Evolutionary conservation across 495 filamentous ascomycete species (phyloP).

Genomic region (Hyaloscypha variabilis): DNA sequence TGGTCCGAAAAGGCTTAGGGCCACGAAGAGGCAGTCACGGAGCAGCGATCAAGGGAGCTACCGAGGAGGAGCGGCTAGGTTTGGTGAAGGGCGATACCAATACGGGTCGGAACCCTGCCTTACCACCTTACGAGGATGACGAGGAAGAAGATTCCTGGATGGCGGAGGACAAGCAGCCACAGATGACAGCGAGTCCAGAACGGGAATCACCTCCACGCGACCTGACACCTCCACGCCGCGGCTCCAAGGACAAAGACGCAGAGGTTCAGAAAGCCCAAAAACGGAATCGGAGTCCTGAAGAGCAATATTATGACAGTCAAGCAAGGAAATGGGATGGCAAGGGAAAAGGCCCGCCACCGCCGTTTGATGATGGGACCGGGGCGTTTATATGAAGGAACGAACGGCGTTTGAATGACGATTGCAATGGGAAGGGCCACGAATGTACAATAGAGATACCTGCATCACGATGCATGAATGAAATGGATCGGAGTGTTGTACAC

Average conservation of each 20-base stretch:
- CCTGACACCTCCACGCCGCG: slow-evolving; percentile 18
- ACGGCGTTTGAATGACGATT: slow-evolving; percentile 10
- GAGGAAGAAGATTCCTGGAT: slow-evolving; percentile 23
- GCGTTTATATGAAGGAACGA: slow-evolving; percentile 18
- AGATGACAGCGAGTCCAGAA: neutral
- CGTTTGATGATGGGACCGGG: slow-evolving; percentile 19
- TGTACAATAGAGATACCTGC: slow-evolving; percentile 12
- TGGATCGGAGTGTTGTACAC: neutral
- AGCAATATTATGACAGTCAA: slow-evolving; percentile 23
- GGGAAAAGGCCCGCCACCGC: slow-evolving; percentile 20
- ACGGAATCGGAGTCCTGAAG: slow-evolving; percentile 13
- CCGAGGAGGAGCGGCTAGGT: slow-evolving; percentile 88
- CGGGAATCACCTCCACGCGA: slow-evolving; percentile 4
- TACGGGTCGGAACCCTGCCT: slow-evolving; percentile 39
- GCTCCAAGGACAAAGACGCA: slow-evolving; percentile 14
- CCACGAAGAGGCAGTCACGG: slow-evolving; percentile 45
- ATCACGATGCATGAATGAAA: neutral
- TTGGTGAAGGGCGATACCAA: slow-evolving; percentile 76
- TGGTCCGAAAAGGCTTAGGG: slow-evolving; percentile 44
- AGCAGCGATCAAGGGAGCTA: slow-evolving; percentile 55
- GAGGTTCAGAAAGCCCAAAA: neutral
- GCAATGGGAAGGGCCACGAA: slow-evolving; percentile 4
- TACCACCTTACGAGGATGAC: slow-evolving; percentile 41
- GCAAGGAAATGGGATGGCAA: slow-evolving; percentile 15
- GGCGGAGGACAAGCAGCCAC: neutral